Conservation (phyloP, 495 filamentous ascomycete genomes). For the Daldinia concentrica region DNA sequence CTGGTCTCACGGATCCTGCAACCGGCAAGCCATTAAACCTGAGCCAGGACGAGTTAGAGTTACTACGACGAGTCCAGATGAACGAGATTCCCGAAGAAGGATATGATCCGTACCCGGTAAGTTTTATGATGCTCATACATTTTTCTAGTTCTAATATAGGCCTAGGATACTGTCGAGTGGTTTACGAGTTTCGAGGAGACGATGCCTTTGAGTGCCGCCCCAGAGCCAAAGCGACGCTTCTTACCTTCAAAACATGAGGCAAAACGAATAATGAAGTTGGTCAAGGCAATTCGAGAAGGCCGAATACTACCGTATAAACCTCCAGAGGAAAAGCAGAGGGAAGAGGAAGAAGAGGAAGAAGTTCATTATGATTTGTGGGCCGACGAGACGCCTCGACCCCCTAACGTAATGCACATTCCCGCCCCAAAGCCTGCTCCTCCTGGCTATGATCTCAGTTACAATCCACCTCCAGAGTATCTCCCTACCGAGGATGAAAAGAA, state of each 20-base stretch:
- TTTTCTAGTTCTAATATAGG: slow-evolving; percentile 18
- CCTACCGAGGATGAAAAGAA: slow-evolving; percentile 85
- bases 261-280: slow-evolving; percentile 97
- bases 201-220: slow-evolving; percentile 93
- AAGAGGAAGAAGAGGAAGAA: slow-evolving; percentile 72
- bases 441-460: slow-evolving; percentile 93
- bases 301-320: slow-evolving; percentile 92
- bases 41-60: slow-evolving; percentile 86
- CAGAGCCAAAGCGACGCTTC: slow-evolving; percentile 95
- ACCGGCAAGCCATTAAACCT: slow-evolving; percentile 92
- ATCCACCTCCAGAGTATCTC: slow-evolving; percentile 94
- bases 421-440: slow-evolving; percentile 94
- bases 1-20: slow-evolving; percentile 89
- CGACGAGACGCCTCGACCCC: slow-evolving; percentile 81
- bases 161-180: slow-evolving; percentile 83
- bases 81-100: slow-evolving; percentile 88
- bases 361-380: slow-evolving; percentile 91
- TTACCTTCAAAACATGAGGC: slow-evolving; percentile 98
- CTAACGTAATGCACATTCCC: slow-evolving; percentile 94
- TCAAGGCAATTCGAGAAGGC: slow-evolving; percentile 93
- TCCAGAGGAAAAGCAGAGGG: slow-evolving; percentile 75
- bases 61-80: slow-evolving; percentile 88
- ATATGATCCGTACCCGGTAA: slow-evolving; percentile 85
- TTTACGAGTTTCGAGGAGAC: slow-evolving; percentile 89
- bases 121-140: slow-evolving; percentile 25